A percentile compares a stretch with the other conserved stretches of the same genome.
Conservation (phyloP, 208 protist genomes). For the Crithidia thermophila region DNA sequence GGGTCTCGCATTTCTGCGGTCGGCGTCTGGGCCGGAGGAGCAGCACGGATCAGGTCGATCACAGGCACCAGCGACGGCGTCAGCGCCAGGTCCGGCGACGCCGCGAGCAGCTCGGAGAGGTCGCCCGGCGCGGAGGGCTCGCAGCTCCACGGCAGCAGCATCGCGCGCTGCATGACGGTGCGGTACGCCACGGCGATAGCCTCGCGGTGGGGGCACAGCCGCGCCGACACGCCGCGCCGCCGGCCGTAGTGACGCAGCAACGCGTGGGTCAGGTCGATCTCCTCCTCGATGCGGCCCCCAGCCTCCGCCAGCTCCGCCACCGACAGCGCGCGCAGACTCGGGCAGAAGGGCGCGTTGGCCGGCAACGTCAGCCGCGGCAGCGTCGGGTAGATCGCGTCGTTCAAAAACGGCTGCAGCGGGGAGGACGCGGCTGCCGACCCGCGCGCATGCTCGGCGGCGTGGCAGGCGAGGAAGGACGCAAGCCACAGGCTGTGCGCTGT, state of each 20-base stretch:
- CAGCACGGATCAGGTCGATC: slow-evolving; percentile 67
- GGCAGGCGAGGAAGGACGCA: slow-evolving; percentile 43
- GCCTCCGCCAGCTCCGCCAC: slow-evolving; percentile 16
- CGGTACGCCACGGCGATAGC: slow-evolving; percentile 51
- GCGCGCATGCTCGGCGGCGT: slow-evolving; percentile 8
- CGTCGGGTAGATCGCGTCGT: slow-evolving; percentile 15
- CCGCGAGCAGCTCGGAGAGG: slow-evolving; percentile 63
- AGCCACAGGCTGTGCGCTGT: slow-evolving; percentile 53
- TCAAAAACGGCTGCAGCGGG: slow-evolving; percentile 15
- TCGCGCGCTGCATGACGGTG: slow-evolving; percentile 59
- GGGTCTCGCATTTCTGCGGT: not conserved
- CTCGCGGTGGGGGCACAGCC: slow-evolving; percentile 30
- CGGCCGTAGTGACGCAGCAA: slow-evolving; percentile 49
- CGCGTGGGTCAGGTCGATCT: slow-evolving; percentile 38
- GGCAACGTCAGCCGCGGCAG: slow-evolving; percentile 23
- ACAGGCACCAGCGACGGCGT: slow-evolving; percentile 82
- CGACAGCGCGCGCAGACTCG: slow-evolving; percentile 11
- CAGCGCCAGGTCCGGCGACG: slow-evolving; percentile 46
- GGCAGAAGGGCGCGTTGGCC: slow-evolving; percentile 3
- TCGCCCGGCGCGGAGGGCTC: slow-evolving; percentile 71
- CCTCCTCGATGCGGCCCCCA: slow-evolving; percentile 15
- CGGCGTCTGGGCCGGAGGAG: not conserved
- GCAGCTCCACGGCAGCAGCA: slow-evolving; percentile 73
- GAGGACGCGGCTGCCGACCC: not conserved
- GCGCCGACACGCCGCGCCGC: slow-evolving; percentile 16